Conservation (phyloP, 352 stramenopile species). For the Globisporangium abappressorium region DNA sequence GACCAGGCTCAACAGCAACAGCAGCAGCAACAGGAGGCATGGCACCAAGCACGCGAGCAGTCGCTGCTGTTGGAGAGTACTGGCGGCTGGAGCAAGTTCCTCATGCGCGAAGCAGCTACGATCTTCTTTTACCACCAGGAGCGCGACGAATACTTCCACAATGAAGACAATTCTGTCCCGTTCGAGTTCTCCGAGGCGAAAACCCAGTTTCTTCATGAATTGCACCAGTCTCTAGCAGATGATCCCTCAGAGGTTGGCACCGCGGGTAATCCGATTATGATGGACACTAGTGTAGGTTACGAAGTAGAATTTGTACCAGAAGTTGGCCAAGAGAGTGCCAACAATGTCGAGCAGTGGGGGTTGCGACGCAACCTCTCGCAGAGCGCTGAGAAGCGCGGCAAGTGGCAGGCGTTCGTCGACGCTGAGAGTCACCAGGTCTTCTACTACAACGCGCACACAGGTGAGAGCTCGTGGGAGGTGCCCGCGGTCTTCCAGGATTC, state of each 20-base stretch:
- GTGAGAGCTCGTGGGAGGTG: slow-evolving; percentile 56
- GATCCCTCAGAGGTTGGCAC: neutral
- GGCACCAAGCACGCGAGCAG: neutral
- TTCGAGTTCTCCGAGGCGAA: slow-evolving; percentile 19
- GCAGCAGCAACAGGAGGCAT: neutral
- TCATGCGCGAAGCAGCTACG: slow-evolving; percentile 4
- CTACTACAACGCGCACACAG: slow-evolving; percentile 66
- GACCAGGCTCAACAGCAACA: neutral
- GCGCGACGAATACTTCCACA: slow-evolving; percentile 8
- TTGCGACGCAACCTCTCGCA: slow-evolving; percentile 25
- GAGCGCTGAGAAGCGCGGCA: slow-evolving; percentile 21
- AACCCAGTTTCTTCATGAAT: neutral
- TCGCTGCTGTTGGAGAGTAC: slow-evolving; percentile 20
- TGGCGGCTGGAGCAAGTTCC: slow-evolving; percentile 20
- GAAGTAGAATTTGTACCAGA: neutral
- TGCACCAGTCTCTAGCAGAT: neutral
- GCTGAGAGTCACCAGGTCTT: slow-evolving; percentile 47
- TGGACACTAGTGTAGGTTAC: neutral
- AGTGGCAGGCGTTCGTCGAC: slow-evolving; percentile 66
- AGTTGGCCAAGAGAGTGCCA: neutral
- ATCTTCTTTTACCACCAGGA: slow-evolving; percentile 22
- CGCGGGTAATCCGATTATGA: neutral
- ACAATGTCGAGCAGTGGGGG: slow-evolving; percentile 13
- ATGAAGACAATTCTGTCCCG: neutral
- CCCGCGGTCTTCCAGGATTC: slow-evolving; percentile 19